Conservation (phyloP, 257 asterid species). For the Penstemon newberryi region DNA sequence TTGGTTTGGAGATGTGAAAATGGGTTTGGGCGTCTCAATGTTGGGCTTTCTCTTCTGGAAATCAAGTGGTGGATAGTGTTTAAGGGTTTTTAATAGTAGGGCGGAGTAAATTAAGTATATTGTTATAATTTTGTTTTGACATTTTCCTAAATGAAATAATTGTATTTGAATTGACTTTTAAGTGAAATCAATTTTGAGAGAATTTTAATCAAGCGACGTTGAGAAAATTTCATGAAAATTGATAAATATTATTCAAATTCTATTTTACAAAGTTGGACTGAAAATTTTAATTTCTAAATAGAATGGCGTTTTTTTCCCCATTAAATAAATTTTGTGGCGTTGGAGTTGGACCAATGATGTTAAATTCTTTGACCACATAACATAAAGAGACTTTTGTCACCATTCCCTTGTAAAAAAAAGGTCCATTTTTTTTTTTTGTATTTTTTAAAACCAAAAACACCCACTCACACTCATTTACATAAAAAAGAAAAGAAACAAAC, state of each 20-base stretch:
- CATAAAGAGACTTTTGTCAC: slow-evolving; percentile 28
- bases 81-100: too few species aligned
- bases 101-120: too few species aligned
- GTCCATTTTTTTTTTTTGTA: background rate
- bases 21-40: too few species aligned
- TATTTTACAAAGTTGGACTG: background rate
- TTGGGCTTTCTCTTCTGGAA: too few species aligned
- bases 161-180: too few species aligned
- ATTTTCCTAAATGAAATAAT: too few species aligned
- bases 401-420: background rate
- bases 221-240: background rate
- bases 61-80: too few species aligned
- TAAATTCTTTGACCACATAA: slow-evolving; percentile 25
- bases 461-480: background rate
- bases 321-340: background rate
- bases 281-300: too few species aligned
- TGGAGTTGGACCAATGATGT: slow-evolving; percentile 35
- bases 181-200: background rate
- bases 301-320: background rate
- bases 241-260: background rate
- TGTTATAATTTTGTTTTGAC: too few species aligned
- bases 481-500: background rate
- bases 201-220: too few species aligned
- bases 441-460: background rate
- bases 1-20: too few species aligned